A percentile compares a stretch with the other conserved stretches of the same genome.
These are phyloP conservation scores for Ophiostoma australiae DNA, from an alignment of 2,329 filamentous ascomycete genomes.

Conservation along the genomic window DNA sequence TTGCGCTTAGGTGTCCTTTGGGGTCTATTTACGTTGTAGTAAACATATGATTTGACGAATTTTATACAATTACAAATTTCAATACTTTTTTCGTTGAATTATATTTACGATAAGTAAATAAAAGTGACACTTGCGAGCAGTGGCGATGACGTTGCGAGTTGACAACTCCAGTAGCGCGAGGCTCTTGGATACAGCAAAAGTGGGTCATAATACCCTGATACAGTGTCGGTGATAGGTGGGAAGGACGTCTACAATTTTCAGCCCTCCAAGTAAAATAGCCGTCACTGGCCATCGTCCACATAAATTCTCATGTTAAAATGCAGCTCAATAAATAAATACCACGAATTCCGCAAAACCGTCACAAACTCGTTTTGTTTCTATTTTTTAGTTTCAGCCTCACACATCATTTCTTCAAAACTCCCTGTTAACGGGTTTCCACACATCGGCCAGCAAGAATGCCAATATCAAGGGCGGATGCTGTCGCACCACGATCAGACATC, in stretches of 20 bases:
- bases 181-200: background rate
- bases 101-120: background rate
- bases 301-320: background rate
- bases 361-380: no score
- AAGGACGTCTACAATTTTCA: background rate
- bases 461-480: background rate
- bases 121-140: background rate
- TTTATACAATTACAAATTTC: background rate
- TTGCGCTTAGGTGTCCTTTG: background rate
- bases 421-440: no score
- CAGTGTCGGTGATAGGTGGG: background rate
- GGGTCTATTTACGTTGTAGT: background rate
- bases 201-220: background rate
- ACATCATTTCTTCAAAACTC: background rate
- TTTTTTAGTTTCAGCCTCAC: background rate
- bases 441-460: background rate
- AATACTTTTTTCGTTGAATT: background rate
- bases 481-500: background rate
- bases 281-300: background rate
- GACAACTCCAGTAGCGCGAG: conserved; percentile 1
- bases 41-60: background rate
- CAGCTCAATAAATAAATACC: background rate
- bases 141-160: background rate
- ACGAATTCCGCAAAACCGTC: background rate
- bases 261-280: background rate